Base-by-base conservation (phyloP, 345 rosid species). In the Raphanus sativus region DNA sequence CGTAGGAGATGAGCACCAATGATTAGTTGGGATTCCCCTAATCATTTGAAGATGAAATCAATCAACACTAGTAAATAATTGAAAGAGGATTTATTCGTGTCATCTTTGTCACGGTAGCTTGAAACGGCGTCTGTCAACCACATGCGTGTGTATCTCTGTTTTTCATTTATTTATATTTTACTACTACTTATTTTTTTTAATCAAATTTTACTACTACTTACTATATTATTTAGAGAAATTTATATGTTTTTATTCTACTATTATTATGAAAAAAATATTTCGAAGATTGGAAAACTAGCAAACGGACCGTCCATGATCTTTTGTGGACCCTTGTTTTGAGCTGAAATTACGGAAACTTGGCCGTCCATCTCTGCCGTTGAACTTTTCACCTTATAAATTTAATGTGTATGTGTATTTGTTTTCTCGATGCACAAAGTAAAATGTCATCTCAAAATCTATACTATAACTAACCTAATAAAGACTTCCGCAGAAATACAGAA, bases 341-440 rank as follows among this genome's bases (percentile, higher is more conserved):
- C 82, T 74, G 36, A 74, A 74, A 79, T 79, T 79, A 74, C 78
- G 82, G 79, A 40, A 74, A 79, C 79, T 62, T 62, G 78, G 75
- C 78, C 79, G 65, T 79, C 64, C 78, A 73, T 79, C 55, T 73
- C 77, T 73, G 60, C 74, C 75, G 78, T 74, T 78, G 77, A 67
- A 73, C 50, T 73, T 74, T 59, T 78, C 13, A 61, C 77, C 69
- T 66, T 74, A 68, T 38, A 69, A 62, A 73, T 73, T 73, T 21
- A 74, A 21, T 69, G 62, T n/a, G n/a, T n/a, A n/a, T n/a, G n/a
- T 68, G 4, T 32, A 55, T 74, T 63, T 74, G 38, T 74, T 79
- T 54, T 68, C 59, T 74, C 75, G 24, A 79, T 79, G 62, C 30
- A 5, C 32, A 66, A 71, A 40, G 59, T 16, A 52, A 62, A 55